Evolutionary conservation across 129 eudicot genomes (phyloP).

Genomic region (Rutidosis leptorrhynchoides): DNA sequence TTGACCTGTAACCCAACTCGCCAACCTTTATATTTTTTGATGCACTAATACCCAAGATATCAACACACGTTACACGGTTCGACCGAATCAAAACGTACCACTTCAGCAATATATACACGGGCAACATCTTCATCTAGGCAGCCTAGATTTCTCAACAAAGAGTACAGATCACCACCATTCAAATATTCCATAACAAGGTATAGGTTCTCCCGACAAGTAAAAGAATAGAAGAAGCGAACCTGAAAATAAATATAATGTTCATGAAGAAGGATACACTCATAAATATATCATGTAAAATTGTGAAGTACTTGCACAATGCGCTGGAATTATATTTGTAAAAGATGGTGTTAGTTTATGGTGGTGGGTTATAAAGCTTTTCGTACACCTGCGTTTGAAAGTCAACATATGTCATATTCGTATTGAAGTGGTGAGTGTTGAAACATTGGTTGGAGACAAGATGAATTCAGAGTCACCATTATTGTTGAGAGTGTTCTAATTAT

Average conservation of each 20-base stretch:
- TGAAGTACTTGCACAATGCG: too few relatives aligned
- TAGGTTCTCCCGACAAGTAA: slow-evolving; percentile 95
- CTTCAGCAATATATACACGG: slow-evolving; percentile 97
- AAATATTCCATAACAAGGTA: slow-evolving; percentile 97
- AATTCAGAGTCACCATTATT: background rate
- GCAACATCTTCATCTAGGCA: slow-evolving; percentile 98
- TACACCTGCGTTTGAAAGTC: background rate
- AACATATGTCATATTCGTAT: background rate
- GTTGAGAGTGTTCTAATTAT: background rate
- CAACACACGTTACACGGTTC: background rate
- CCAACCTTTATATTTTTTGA: background rate
- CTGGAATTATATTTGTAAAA: background rate
- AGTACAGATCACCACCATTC: slow-evolving; percentile 94
- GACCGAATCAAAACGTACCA: slow-evolving; percentile 52
- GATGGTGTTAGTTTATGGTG: background rate
- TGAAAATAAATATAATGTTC: slow-evolving; percentile 27
- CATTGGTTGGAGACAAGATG: background rate
- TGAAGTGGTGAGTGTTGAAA: background rate
- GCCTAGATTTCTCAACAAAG: slow-evolving; percentile 88
- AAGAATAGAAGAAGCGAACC: slow-evolving; percentile 98
- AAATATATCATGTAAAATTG: background rate
- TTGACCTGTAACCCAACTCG: background rate
- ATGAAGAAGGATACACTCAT: slow-evolving; percentile 19
- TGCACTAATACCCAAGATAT: background rate
- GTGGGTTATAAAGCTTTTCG: background rate